Conservation (phyloP, 2,329 filamentous ascomycete genomes). For the Ceratocystis huliohia region DNA sequence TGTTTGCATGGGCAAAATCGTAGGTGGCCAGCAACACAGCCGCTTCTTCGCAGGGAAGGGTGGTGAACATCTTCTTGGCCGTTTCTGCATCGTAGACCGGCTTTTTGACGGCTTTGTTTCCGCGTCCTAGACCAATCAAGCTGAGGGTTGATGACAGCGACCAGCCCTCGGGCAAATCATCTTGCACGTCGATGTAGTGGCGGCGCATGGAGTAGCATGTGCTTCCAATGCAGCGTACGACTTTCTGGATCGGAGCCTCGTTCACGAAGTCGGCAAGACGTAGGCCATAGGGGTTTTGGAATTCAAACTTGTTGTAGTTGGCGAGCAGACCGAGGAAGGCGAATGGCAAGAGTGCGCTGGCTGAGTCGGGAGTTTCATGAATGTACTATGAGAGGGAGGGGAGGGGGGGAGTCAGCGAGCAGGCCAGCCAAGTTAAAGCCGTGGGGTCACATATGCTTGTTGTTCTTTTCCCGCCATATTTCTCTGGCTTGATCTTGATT, state of each 20-base stretch:
- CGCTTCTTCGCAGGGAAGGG: conserved; percentile 52
- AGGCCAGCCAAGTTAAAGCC: too few species aligned
- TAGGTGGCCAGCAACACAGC: conserved; percentile 75
- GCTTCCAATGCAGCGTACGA: conserved; percentile 62
- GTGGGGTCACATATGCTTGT: background rate
- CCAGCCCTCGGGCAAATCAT: conserved; percentile 87
- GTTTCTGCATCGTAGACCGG: conserved; percentile 60
- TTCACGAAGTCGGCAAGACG: conserved; percentile 94
- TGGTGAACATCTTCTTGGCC: conserved; percentile 66
- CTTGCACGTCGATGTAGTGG: conserved; percentile 73
- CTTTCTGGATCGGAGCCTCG: conserved; percentile 70
- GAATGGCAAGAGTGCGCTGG: conserved; percentile 59
- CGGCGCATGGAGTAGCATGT: conserved; percentile 56
- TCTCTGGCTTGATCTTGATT: too few species aligned
- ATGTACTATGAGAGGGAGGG: conserved; percentile 46
- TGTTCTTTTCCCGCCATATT: too few species aligned
- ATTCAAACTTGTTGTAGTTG: conserved; percentile 99
- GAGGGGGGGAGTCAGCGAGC: too few species aligned
- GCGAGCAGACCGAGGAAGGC: conserved; percentile 73
- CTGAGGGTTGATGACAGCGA: conserved; percentile 65
- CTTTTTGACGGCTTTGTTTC: conserved; percentile 42
- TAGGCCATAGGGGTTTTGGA: conserved; percentile 88
- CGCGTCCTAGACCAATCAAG: conserved; percentile 61
- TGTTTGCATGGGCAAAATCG: conserved; percentile 89
- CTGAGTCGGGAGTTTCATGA: conserved; percentile 58